A percentile compares a stretch with the other conserved stretches of the same genome.
Conservation (phyloP, 2,329 filamentous ascomycete species). For the Talaromyces atroroseus region DNA sequence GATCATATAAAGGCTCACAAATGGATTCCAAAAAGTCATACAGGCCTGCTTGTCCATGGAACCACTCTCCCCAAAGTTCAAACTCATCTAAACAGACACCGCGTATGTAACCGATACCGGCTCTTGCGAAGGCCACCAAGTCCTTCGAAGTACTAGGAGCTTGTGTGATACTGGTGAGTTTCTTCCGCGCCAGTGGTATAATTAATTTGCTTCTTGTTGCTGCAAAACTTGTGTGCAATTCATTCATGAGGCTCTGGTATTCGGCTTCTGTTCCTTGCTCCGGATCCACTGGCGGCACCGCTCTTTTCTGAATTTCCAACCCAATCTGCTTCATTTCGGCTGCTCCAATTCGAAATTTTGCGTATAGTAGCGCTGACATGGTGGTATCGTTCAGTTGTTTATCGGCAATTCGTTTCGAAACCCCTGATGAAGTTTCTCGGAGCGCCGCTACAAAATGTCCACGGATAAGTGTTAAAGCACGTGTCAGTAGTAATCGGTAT, state of each 20-base stretch:
- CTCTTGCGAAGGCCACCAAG: conserved; percentile 59
- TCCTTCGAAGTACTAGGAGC: conserved; percentile 58
- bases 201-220: conserved; percentile 55
- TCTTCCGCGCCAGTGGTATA: conserved; percentile 58
- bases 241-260: conserved; percentile 61
- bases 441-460: conserved; percentile 61
- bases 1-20: conserved; percentile 63
- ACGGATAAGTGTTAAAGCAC: conserved; percentile 61
- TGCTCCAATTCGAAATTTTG: conserved; percentile 64
- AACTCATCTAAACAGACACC: conserved; percentile 63
- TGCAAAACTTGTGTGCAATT: conserved; percentile 60
- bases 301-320: conserved; percentile 62
- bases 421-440: conserved; percentile 57
- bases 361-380: conserved; percentile 64
- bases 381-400: conserved; percentile 66
- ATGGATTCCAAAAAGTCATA: conserved; percentile 64
- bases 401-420: conserved; percentile 58
- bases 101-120: conserved; percentile 60
- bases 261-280: conserved; percentile 56
- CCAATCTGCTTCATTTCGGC: conserved; percentile 61
- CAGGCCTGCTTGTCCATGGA: conserved; percentile 56
- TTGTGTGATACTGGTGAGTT: conserved; percentile 50
- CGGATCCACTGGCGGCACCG: conserved; percentile 54
- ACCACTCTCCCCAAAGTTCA: conserved; percentile 63
- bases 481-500: conserved; percentile 73